phyloP scores from a whole-genome alignment of 495 filamentous ascomycete genomes.

The Aeminium ludgeri region DNA sequence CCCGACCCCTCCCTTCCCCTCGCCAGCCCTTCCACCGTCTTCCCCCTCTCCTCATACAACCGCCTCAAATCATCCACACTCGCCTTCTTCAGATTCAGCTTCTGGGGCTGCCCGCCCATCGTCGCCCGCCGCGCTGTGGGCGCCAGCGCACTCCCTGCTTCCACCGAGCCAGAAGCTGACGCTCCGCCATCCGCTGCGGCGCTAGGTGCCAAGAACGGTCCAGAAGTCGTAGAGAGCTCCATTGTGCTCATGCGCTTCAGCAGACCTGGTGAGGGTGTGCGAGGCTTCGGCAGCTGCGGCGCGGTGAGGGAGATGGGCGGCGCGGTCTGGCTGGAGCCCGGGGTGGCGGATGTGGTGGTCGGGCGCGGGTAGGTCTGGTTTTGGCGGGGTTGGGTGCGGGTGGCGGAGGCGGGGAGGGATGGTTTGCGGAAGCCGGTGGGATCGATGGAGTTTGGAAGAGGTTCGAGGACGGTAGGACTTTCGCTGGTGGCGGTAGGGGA shows the following conservation, averaged over 20 bases:
- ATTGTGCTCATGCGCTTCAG: constrained; percentile 19
- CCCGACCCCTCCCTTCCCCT: too few species aligned
- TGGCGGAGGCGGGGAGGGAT: constrained; percentile 19
- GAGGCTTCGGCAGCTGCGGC: constrained; percentile 12
- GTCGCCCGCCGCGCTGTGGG: constrained; percentile 1
- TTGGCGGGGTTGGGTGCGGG: constrained; percentile 8
- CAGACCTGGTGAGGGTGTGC: constrained; percentile 20
- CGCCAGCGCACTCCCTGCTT: constrained; percentile 1
- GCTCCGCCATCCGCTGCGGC: too few species aligned
- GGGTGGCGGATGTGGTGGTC: background rate
- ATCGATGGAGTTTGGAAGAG: too few species aligned
- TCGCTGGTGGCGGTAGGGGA: too few species aligned
- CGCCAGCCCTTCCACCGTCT: constrained; percentile 12
- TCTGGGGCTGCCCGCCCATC: constrained; percentile 7
- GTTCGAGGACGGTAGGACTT: too few species aligned
- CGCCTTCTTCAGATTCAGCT: constrained; percentile 20
- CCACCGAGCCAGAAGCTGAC: too few species aligned
- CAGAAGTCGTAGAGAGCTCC: constrained; percentile 1
- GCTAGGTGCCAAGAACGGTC: too few species aligned
- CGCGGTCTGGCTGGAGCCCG: too few species aligned
- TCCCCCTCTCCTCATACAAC: constrained; percentile 27
- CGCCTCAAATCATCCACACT: constrained; percentile 25
- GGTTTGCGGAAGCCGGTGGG: constrained; percentile 20
- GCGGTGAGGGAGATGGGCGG: too few species aligned
- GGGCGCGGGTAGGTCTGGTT: constrained; percentile 1